Conservation (phyloP, 2,329 filamentous ascomycete species). For the Balansia obtecta region DNA sequence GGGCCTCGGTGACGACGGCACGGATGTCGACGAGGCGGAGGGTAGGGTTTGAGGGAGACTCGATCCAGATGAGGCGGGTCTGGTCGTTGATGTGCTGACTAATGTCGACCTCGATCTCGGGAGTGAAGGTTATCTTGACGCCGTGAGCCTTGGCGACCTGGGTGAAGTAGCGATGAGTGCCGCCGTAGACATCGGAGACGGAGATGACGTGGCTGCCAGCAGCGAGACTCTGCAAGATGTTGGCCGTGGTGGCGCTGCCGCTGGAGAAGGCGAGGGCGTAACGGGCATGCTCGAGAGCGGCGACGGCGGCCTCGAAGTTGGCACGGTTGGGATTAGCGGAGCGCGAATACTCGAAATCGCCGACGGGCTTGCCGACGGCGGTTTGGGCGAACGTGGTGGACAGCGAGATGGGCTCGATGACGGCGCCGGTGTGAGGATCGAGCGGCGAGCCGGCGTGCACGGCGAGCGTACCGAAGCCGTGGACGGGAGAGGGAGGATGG, state of each 20-base stretch:
- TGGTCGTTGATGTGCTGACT: constrained; percentile 71
- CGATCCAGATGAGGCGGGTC: constrained; percentile 93
- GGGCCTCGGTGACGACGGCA: constrained; percentile 69
- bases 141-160: constrained; percentile 92
- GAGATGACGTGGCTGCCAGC: constrained; percentile 89
- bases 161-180: constrained; percentile 97
- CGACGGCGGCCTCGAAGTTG: constrained; percentile 87
- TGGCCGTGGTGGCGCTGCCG: constrained; percentile 86
- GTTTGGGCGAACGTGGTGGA: constrained; percentile 95
- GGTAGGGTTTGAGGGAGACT: constrained; percentile 89
- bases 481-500: constrained; percentile 56
- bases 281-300: constrained; percentile 82
- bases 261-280: constrained; percentile 91
- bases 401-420: constrained; percentile 91
- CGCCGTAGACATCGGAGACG: constrained; percentile 94
- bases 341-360: constrained; percentile 84
- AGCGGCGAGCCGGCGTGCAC: constrained; percentile 89
- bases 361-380: constrained; percentile 74
- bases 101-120: constrained; percentile 82
- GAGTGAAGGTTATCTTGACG: constrained; percentile 88
- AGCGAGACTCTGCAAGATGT: constrained; percentile 83
- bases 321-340: constrained; percentile 90
- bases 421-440: constrained; percentile 83
- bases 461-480: constrained; percentile 82
- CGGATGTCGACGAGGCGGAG: constrained; percentile 86